A percentile compares a stretch with the other conserved stretches of the same genome.
phyloP scores from a whole-genome alignment of 495 filamentous ascomycete genomes.

The Aspergillus heteromorphus region DNA sequence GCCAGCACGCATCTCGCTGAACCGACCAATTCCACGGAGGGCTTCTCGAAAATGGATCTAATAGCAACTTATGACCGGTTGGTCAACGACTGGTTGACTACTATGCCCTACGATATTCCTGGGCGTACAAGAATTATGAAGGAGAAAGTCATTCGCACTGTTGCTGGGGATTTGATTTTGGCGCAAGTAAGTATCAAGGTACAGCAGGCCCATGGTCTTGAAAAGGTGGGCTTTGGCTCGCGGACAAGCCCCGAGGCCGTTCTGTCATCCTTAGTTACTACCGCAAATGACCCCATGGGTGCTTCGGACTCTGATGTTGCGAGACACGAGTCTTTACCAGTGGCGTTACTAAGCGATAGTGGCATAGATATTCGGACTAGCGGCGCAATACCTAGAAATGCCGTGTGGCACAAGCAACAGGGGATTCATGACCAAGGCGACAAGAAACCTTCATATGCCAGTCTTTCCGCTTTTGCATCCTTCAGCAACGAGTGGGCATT shows the following conservation, averaged over 20 bases:
- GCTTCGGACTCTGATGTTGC: neutral
- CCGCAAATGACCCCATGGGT: neutral
- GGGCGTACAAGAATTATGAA: constrained; percentile 34
- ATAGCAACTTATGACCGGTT: constrained; percentile 34
- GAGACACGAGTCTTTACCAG: neutral
- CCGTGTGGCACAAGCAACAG: neutral
- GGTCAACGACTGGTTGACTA: constrained; percentile 36
- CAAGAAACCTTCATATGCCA: constrained; percentile 12
- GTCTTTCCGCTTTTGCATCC: constrained; percentile 27
- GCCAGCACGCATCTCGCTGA: constrained; percentile 9
- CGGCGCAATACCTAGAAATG: neutral
- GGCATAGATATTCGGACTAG: neutral
- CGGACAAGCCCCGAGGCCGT: neutral
- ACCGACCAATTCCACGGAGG: neutral
- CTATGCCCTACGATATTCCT: constrained; percentile 29
- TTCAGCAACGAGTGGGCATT: constrained; percentile 23
- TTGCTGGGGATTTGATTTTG: constrained; percentile 37
- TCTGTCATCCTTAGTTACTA: neutral
- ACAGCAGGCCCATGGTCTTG: neutral
- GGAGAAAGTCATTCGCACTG: constrained; percentile 34
- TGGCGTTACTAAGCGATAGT: neutral
- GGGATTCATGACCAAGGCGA: neutral
- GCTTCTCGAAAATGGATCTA: constrained; percentile 14
- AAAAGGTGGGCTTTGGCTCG: neutral
- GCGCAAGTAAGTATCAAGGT: constrained; percentile 24